Percentiles rank a stretch among this genome's conserved stretches.
Conservation (phyloP, 2,329 filamentous ascomycete genomes). For the Alternaria incomplexa region DNA sequence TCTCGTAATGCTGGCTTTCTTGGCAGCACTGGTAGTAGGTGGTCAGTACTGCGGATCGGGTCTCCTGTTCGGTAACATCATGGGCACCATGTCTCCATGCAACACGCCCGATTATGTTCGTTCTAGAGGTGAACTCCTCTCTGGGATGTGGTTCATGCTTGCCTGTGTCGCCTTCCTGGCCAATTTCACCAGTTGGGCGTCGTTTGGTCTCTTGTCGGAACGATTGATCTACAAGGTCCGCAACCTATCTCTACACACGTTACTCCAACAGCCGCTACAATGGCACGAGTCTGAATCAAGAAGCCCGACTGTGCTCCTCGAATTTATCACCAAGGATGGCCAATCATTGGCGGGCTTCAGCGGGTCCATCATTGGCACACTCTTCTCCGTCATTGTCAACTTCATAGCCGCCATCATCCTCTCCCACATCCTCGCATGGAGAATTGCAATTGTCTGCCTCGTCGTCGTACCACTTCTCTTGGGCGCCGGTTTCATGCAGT, state of each 20-base stretch:
- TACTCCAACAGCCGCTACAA: constrained; percentile 70
- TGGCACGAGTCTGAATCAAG: constrained; percentile 73
- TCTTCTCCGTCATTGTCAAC: constrained; percentile 72
- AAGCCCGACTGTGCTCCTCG: constrained; percentile 67
- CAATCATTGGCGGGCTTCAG: constrained; percentile 71
- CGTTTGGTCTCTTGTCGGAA: constrained; percentile 67
- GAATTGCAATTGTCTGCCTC: constrained; percentile 75
- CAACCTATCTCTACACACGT: constrained; percentile 67
- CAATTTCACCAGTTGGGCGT: constrained; percentile 65
- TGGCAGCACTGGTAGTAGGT: constrained; percentile 61
- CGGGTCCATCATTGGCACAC: constrained; percentile 72
- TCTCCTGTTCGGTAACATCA: constrained; percentile 66
- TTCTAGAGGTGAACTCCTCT: constrained; percentile 60
- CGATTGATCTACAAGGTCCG: constrained; percentile 69
- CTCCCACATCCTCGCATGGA: constrained; percentile 76
- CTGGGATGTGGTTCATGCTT: constrained; percentile 66
- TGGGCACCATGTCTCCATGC: constrained; percentile 64
- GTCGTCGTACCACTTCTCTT: constrained; percentile 72
- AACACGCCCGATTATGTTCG: constrained; percentile 56
- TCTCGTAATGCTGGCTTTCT: constrained; percentile 56
- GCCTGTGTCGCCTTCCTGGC: constrained; percentile 66
- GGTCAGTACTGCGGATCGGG: constrained; percentile 64
- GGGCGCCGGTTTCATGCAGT: constrained; percentile 71
- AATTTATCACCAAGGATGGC: constrained; percentile 72
- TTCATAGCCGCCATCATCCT: constrained; percentile 71